Conservation (phyloP, 129 eudicot species). For the Daucus carota region DH1_v3.0 NC_030389.2:785501-786000, state of each 20-base stretch:
- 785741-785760: slow-evolving; percentile 71
- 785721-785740: slow-evolving; percentile 44
- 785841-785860: not conserved
- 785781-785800: not conserved
- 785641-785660: slow-evolving; percentile 58
- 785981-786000: too few relatives aligned
- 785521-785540: slow-evolving; percentile 42
- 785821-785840: slow-evolving; percentile 16
- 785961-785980: too few relatives aligned
- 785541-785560: slow-evolving; percentile 35
- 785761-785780: slow-evolving; percentile 27
- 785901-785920: not conserved
- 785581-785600: slow-evolving; percentile 19
- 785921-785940: slow-evolving; percentile 1
- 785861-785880: too few relatives aligned
- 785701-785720: slow-evolving; percentile 38
- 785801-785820: not conserved
- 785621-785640: slow-evolving; percentile 54
- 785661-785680: slow-evolving; percentile 41
- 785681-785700: slow-evolving; percentile 19
- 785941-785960: too few relatives aligned
- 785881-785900: not conserved
- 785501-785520: slow-evolving; percentile 59
- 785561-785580: slow-evolving; percentile 19
- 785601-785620: slow-evolving; percentile 43